Conservation (phyloP, 2,329 filamentous ascomycete species). For the Dothiorella sarmentorum region DNA sequence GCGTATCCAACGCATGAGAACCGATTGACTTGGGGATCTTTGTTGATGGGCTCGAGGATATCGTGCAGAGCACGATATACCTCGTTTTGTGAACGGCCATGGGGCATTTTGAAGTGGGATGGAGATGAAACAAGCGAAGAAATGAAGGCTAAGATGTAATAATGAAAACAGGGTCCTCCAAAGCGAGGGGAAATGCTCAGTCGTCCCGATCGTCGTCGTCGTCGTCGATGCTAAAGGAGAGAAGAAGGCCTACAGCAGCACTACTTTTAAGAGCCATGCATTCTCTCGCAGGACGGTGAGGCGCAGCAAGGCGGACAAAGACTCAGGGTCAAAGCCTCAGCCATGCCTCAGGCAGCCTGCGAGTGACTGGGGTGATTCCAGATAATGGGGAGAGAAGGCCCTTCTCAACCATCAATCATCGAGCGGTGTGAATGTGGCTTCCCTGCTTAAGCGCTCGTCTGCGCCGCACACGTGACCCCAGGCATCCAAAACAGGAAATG, state of each 20-base stretch:
- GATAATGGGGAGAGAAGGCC: not conserved
- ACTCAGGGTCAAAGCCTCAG: not conserved
- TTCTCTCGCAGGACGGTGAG: not conserved
- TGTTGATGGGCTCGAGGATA: not conserved
- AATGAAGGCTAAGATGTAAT: not conserved
- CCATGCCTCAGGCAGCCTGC: not conserved
- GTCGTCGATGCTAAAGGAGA: not conserved
- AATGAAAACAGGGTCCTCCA: not conserved
- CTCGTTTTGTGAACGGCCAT: not conserved
- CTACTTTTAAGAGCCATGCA: not conserved
- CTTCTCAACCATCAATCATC: not conserved
- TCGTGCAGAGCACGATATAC: not conserved
- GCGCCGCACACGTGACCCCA: slow-evolving; percentile 7
- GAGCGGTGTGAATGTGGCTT: not conserved
- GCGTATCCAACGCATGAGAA: not conserved
- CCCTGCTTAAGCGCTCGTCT: slow-evolving; percentile 6
- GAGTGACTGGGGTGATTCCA: not conserved
- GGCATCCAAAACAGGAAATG: not conserved
- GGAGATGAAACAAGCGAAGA: not conserved
- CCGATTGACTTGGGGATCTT: not conserved
- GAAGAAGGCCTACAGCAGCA: not conserved
- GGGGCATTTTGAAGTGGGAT: not conserved
- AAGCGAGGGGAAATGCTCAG: not conserved
- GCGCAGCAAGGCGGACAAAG: not conserved
- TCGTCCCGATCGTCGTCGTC: not conserved